Conservation (phyloP, 2,329 filamentous ascomycete genomes). For the Trichoderma sp. region DNA sequence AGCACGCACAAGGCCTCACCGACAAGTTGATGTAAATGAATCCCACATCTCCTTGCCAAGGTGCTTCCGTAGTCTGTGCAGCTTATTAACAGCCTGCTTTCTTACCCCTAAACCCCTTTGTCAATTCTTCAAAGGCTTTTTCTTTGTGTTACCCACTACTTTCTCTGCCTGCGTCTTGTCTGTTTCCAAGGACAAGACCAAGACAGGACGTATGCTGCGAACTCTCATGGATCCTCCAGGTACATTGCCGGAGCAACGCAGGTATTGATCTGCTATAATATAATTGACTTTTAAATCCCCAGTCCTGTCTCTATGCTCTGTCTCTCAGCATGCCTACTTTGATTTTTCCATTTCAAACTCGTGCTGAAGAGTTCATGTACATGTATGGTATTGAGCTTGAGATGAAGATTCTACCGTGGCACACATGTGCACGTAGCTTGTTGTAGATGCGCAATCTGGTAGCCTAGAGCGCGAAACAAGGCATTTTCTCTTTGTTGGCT, state of each 20-base stretch:
- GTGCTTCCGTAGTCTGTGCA: neutral
- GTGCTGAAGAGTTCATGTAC: neutral
- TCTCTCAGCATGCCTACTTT: neutral
- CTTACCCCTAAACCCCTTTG: constrained; percentile 1
- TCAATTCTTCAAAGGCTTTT: neutral
- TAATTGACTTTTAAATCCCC: neutral
- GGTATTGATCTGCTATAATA: neutral
- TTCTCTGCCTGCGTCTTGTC: neutral
- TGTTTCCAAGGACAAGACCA: neutral
- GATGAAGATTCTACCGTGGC: neutral
- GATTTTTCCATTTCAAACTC: neutral
- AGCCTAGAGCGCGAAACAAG: neutral
- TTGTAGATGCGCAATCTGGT: neutral
- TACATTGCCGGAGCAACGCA: neutral
- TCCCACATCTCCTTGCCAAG: neutral
- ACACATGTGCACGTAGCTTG: neutral
- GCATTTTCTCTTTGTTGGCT: neutral
- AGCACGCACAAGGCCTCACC: neutral
- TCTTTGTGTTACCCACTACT: neutral
- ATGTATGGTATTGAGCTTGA: neutral
- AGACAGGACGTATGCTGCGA: neutral
- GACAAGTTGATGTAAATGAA: neutral
- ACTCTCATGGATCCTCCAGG: neutral
- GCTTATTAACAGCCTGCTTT: neutral
- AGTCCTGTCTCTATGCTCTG: neutral